phyloP scores from a whole-genome alignment of 2,329 filamentous ascomycete species.

The Ilyonectria mors-panacis region DNA sequence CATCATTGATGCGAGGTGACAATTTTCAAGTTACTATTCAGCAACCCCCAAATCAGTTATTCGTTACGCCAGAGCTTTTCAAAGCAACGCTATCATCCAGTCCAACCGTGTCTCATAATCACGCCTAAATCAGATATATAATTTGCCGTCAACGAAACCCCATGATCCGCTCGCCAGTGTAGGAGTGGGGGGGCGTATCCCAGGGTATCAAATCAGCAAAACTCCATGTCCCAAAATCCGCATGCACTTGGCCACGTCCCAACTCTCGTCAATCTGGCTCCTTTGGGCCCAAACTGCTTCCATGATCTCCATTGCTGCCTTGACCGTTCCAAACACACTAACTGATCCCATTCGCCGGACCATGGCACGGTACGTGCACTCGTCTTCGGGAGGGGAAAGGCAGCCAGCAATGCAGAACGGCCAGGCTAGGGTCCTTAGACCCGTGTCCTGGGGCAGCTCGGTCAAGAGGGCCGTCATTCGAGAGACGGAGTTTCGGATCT shows the following conservation, averaged over 20 bases:
- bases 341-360: slow-evolving; percentile 58
- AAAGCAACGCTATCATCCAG: background rate
- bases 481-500: slow-evolving; percentile 55
- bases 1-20: slow-evolving; percentile 3
- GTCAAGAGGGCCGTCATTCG: slow-evolving; percentile 54
- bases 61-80: slow-evolving; percentile 14
- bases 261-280: slow-evolving; percentile 57
- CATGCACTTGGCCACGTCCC: slow-evolving; percentile 62
- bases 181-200: background rate
- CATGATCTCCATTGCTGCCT: slow-evolving; percentile 61
- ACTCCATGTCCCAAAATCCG: slow-evolving; percentile 58
- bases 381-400: slow-evolving; percentile 56
- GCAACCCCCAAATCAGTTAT: background rate
- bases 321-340: slow-evolving; percentile 62
- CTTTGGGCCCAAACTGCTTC: slow-evolving; percentile 62
- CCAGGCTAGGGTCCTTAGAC: slow-evolving; percentile 56
- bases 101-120: slow-evolving; percentile 12
- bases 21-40: slow-evolving; percentile 2
- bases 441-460: slow-evolving; percentile 49
- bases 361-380: slow-evolving; percentile 60
- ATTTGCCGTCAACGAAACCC: background rate
- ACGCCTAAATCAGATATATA: slow-evolving; percentile 1
- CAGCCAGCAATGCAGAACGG: slow-evolving; percentile 61
- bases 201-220: slow-evolving; percentile 55
- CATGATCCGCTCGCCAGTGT: background rate